phyloP scores from a whole-genome alignment of 352 stramenopile genomes.

The Globisporangium paddicum region DNA sequence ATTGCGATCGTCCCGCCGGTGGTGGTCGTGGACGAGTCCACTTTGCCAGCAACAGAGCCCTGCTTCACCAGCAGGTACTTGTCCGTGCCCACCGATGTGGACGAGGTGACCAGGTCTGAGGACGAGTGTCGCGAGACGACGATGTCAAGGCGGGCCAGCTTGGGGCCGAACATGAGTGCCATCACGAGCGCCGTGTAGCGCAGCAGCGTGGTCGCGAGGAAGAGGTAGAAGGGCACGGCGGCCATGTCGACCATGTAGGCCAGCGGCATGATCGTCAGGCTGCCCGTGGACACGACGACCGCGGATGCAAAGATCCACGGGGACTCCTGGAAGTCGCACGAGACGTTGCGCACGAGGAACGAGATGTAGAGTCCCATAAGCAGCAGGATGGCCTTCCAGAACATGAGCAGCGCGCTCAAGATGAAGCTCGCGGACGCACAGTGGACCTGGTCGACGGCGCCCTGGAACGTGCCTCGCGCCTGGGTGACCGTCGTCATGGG shows the following conservation, averaged over 20 bases:
- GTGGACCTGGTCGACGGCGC: conserved; percentile 4
- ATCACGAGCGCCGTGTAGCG: conserved; percentile 36
- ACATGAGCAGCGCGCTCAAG: conserved; percentile 31
- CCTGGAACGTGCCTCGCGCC: conserved; percentile 8
- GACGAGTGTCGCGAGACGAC: background rate
- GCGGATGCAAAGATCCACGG: conserved; percentile 57
- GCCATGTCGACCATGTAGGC: conserved; percentile 44
- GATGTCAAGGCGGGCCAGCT: conserved; percentile 30
- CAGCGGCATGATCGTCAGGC: conserved; percentile 40
- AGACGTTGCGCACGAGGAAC: conserved; percentile 24
- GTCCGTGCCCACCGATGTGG: background rate
- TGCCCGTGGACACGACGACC: conserved; percentile 39
- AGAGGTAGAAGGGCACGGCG: conserved; percentile 30
- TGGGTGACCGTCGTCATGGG: conserved; percentile 3
- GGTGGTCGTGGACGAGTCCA: background rate
- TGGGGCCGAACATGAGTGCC: conserved; percentile 38
- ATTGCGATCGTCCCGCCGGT: background rate
- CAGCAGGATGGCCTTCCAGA: conserved; percentile 34
- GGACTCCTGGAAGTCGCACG: conserved; percentile 54
- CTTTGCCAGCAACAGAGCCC: background rate
- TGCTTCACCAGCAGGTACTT: background rate
- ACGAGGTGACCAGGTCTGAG: background rate
- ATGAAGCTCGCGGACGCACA: conserved; percentile 21
- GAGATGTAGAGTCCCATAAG: conserved; percentile 18
- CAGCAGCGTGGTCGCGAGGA: conserved; percentile 22